These are phyloP conservation scores for Dactylellina parvicollis DNA, from an alignment of 2,329 filamentous ascomycete genomes.

Conservation along the genomic window DNA sequence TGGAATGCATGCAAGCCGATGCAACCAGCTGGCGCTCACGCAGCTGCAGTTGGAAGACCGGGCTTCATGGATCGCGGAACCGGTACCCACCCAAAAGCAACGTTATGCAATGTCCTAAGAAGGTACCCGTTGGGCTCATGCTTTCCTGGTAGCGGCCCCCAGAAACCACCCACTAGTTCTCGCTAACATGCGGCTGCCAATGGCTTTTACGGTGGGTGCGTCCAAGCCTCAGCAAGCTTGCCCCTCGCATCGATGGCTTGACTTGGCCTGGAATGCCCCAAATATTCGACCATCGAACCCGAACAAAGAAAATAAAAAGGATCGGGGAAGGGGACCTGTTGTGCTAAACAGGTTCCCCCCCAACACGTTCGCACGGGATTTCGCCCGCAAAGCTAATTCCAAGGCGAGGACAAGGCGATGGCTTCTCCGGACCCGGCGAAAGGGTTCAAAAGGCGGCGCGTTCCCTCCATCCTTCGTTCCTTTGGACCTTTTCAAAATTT, in stretches of 20 bases:
- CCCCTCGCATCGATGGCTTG: constrained; percentile 51
- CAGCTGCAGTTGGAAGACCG: constrained; percentile 14
- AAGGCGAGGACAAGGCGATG: constrained; percentile 43
- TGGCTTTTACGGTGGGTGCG: constrained; percentile 20
- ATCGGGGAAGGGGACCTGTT: too few relatives aligned
- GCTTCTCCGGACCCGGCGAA: constrained; percentile 40
- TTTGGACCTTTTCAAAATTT: neutral
- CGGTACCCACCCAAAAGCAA: constrained; percentile 3
- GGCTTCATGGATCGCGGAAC: constrained; percentile 21
- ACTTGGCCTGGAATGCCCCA: constrained; percentile 34
- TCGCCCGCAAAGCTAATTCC: constrained; percentile 14
- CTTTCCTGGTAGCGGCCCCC: neutral
- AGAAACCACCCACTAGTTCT: too few relatives aligned
- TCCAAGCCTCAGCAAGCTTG: neutral
- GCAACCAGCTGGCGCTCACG: constrained; percentile 12
- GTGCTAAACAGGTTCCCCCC: too few relatives aligned
- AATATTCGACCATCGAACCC: constrained; percentile 19
- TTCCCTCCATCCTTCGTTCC: constrained; percentile 26
- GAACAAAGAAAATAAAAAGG: constrained; percentile 7
- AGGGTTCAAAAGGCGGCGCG: constrained; percentile 42
- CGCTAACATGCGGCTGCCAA: constrained; percentile 39
- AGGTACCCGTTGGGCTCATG: neutral
- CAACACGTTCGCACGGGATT: constrained; percentile 48
- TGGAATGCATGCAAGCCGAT: constrained; percentile 32
- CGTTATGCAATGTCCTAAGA: constrained; percentile 17